phyloP scores from a whole-genome alignment of 139 green algal species.

The Zygnema circumcarinatum region DNA sequence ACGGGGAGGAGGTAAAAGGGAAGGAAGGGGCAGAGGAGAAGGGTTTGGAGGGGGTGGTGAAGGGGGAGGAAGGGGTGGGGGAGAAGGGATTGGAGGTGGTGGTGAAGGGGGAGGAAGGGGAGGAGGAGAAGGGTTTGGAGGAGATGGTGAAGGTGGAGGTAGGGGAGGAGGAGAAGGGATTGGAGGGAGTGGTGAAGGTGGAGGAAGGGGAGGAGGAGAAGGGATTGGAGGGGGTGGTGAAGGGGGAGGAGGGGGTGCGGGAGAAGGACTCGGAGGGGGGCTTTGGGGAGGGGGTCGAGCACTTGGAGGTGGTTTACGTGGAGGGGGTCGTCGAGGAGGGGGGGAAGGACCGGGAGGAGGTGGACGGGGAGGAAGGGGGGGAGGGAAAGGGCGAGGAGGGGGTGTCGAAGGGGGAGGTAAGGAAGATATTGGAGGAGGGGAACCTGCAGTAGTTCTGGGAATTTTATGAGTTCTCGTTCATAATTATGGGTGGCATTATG shows the following conservation, averaged over 20 bases:
- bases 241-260: not conserved
- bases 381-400: too few relatives aligned
- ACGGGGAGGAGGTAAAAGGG: not conserved
- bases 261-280: conserved; percentile 23
- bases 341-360: too few relatives aligned
- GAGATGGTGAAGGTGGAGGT: not conserved
- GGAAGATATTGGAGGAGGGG: too few relatives aligned
- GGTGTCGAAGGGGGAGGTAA: too few relatives aligned
- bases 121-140: not conserved
- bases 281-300: too few relatives aligned
- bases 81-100: not conserved
- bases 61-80: not conserved
- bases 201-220: not conserved
- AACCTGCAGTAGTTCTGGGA: too few relatives aligned
- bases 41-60: not conserved
- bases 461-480: too few relatives aligned
- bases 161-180: not conserved
- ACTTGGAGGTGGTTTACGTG: too few relatives aligned
- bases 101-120: not conserved
- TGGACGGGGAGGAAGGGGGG: too few relatives aligned
- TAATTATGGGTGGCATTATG: too few relatives aligned
- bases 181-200: not conserved
- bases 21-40: not conserved
- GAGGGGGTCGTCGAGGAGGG: too few relatives aligned
- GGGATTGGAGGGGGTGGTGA: not conserved